phyloP scores from a whole-genome alignment of 192 early-diverging fungal genomes.

The Entophlyctis luteolus region DNA sequence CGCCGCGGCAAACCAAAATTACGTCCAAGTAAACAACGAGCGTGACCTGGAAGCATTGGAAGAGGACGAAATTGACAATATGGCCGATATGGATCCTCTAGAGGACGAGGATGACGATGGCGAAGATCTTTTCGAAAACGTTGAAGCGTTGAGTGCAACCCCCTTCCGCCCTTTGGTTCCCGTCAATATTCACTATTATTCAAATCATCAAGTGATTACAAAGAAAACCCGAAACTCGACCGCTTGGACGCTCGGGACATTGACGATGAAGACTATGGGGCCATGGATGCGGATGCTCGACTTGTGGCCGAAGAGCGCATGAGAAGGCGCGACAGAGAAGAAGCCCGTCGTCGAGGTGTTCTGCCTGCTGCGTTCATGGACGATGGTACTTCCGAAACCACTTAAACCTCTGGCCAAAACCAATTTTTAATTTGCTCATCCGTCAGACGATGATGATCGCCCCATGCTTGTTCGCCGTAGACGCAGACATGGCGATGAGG shows the following conservation, averaged over 20 bases:
- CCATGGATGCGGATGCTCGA: conserved; percentile 68
- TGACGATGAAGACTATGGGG: conserved; percentile 75
- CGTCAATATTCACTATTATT: too few relatives aligned
- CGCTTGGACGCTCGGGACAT: conserved; percentile 74
- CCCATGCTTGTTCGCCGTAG: conserved; percentile 48
- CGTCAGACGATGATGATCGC: conserved; percentile 39
- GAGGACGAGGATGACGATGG: conserved; percentile 71
- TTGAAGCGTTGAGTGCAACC: conserved; percentile 87
- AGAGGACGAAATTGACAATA: conserved; percentile 54
- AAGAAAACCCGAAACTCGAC: conserved; percentile 66
- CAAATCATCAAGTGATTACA: conserved; percentile 87
- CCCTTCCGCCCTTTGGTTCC: not conserved
- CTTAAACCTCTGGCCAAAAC: not conserved
- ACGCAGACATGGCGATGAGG: conserved; percentile 52
- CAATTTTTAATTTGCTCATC: not conserved
- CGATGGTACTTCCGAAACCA: conserved; percentile 38
- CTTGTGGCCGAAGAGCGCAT: conserved; percentile 73
- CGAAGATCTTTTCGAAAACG: conserved; percentile 82
- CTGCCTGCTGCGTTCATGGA: conserved; percentile 86
- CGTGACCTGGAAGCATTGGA: conserved; percentile 44
- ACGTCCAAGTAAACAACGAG: conserved; percentile 39
- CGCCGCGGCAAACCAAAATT: too few relatives aligned
- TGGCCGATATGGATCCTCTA: conserved; percentile 37
- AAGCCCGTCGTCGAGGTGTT: conserved; percentile 65
- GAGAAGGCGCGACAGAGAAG: conserved; percentile 72